Base-by-base conservation (phyloP, 176 grass and related monocot species). In the Echinochloa phyllopogon region DNA sequence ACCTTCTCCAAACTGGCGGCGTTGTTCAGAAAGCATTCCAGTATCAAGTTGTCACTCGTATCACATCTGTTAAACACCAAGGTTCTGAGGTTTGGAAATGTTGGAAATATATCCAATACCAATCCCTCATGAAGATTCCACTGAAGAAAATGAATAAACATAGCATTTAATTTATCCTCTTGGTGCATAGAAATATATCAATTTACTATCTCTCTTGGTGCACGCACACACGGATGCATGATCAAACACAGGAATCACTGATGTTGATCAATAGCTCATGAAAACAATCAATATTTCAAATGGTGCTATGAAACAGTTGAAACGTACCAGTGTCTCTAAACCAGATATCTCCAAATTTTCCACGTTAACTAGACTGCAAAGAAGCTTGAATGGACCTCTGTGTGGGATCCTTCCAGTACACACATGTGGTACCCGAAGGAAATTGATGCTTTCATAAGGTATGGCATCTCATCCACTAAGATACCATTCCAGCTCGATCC, bases 1-100 rank as follows among this genome's bases (percentile, higher is more conserved):
- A 82, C 67, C 41, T 72, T 82, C 80, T 72, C 80, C 65, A 82
- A 82, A 47, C 23, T 59, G 33, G 40, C 24, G 51, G 52, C 37
- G 25, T 60, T 82, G 10, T 53, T 80, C 29, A 80, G 29, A 60
- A 82, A 72, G 14, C 23, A 10, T 60, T 23, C 80, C 0, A 72
- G 51, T 9, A 36, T 72, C 7, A 72, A 71, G 52, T 58, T 27
- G 5, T 82, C n/a, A 44, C 80, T 15, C 40, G 45, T 12, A 59
- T 82, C 80, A 11, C 67, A 72, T 8, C 17, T 40, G 12, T 82
- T 53, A 0, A 82, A 72, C 52, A 82, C 0, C 38, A 82, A 44
- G 23, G 52, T 59, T 45, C 39, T 72, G 20, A 82, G 23, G 36
- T 82, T 72, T 45, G 6, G 24, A 47, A 82, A 82, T 44, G 24